Conservation (phyloP, 805 yeast species). For the Hanseniaspora thailandica region DNA sequence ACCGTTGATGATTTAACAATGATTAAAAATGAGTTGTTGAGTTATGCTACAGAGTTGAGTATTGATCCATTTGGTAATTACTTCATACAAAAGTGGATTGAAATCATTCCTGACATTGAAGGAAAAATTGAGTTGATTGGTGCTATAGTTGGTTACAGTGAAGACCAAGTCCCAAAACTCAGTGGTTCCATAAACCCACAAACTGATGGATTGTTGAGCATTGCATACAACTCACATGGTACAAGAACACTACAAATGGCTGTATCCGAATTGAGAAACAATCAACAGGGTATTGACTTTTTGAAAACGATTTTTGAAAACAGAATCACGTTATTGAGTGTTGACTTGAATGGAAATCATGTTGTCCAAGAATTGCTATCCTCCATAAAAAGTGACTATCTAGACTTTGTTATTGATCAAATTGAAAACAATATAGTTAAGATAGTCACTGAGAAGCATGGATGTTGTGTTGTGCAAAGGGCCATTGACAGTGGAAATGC, state of each 20-base stretch:
- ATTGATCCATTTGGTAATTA: conserved; percentile 96
- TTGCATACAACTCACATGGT: conserved; percentile 90
- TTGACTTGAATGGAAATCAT: conserved; percentile 92
- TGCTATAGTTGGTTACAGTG: not conserved
- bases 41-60: conserved; percentile 78
- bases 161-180: conserved; percentile 25
- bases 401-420: conserved; percentile 83
- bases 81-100: conserved; percentile 79
- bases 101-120: conserved; percentile 33
- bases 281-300: conserved; percentile 59
- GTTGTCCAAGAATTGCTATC: conserved; percentile 88
- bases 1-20: conserved; percentile 51
- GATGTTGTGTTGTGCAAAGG: conserved; percentile 92
- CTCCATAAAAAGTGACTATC: conserved; percentile 50
- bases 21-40: conserved; percentile 70
- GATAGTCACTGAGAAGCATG: conserved; percentile 91
- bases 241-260: conserved; percentile 89
- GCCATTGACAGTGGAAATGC: conserved; percentile 80
- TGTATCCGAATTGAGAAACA: conserved; percentile 59
- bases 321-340: conserved; percentile 65
- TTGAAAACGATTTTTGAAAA: conserved; percentile 49
- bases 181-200: conserved; percentile 42
- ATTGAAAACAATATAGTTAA: conserved; percentile 60
- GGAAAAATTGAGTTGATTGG: not conserved
- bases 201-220: conserved; percentile 27